phyloP scores from a whole-genome alignment of 2,329 filamentous ascomycete genomes.

The Microsporum canis region DNA sequence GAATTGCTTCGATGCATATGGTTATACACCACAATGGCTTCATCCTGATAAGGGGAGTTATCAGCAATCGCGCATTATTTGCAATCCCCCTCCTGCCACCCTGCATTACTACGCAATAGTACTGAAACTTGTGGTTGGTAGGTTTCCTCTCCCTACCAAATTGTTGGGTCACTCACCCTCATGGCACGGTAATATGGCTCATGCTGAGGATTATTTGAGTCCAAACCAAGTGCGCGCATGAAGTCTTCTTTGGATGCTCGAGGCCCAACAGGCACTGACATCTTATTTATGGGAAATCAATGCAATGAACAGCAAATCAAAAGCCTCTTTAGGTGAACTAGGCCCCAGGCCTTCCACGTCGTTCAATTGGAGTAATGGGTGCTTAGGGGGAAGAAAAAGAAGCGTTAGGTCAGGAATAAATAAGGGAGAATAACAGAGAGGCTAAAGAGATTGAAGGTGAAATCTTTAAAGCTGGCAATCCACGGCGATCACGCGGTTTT shows the following conservation, averaged over 20 bases:
- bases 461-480: not conserved
- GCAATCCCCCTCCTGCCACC: not conserved
- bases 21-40: constrained; percentile 36
- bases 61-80: not conserved
- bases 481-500: constrained; percentile 3
- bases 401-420: not conserved
- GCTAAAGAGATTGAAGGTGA: not conserved
- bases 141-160: not conserved
- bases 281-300: constrained; percentile 11
- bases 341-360: not conserved
- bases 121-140: not conserved
- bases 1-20: constrained; percentile 31
- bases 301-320: not conserved
- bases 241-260: constrained; percentile 38
- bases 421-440: not conserved
- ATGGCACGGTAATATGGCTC: constrained; percentile 36
- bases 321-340: not conserved
- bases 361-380: not conserved
- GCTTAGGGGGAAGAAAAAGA: not conserved
- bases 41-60: constrained; percentile 24
- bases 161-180: constrained; percentile 27
- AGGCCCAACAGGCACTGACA: constrained; percentile 29
- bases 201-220: constrained; percentile 32
- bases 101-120: not conserved
- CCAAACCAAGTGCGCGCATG: constrained; percentile 34